These are phyloP conservation scores for Trametes coccinea DNA, from an alignment of 768 basidiomycete species.

Conservation along the genomic window DNA sequence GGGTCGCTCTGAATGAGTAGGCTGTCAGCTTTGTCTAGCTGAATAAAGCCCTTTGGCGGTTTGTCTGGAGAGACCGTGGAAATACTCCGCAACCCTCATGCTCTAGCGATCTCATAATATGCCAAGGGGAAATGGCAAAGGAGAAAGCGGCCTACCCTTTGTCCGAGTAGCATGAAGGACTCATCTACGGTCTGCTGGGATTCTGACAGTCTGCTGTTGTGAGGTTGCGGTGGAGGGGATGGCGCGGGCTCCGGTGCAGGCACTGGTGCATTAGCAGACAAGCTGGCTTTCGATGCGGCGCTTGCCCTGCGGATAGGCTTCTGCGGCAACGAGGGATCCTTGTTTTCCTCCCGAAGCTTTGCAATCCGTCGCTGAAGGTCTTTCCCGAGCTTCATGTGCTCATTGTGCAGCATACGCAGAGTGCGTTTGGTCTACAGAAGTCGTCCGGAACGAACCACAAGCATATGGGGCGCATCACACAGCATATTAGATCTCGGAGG, in stretches of 20 bases:
- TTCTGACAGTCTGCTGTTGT: slow-evolving; percentile 51
- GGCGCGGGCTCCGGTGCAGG: slow-evolving; percentile 33
- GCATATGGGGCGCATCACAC: neutral
- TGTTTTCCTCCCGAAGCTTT: slow-evolving; percentile 72
- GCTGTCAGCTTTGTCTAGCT: neutral
- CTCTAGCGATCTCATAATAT: neutral
- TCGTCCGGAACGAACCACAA: neutral
- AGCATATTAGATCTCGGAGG: neutral
- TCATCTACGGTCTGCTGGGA: slow-evolving; percentile 71
- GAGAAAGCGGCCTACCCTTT: slow-evolving; percentile 42
- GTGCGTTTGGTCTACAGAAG: slow-evolving; percentile 69
- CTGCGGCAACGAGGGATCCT: slow-evolving; percentile 75
- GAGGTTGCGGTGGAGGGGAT: slow-evolving; percentile 45
- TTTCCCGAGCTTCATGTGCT: slow-evolving; percentile 68
- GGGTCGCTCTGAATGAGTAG: slow-evolving; percentile 48
- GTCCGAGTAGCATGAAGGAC: slow-evolving; percentile 86
- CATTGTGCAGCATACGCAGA: slow-evolving; percentile 69
- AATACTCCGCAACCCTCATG: no score
- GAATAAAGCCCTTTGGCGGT: no score
- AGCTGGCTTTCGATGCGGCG: slow-evolving; percentile 4
- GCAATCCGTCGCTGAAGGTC: slow-evolving; percentile 73
- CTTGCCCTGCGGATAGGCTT: slow-evolving; percentile 42
- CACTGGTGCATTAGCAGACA: slow-evolving; percentile 17
- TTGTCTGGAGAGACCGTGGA: no score
- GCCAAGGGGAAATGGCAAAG: neutral